Base-by-base conservation (phyloP, 1,284 basidiomycete species). In the Hemileia vastatrix region DNA sequence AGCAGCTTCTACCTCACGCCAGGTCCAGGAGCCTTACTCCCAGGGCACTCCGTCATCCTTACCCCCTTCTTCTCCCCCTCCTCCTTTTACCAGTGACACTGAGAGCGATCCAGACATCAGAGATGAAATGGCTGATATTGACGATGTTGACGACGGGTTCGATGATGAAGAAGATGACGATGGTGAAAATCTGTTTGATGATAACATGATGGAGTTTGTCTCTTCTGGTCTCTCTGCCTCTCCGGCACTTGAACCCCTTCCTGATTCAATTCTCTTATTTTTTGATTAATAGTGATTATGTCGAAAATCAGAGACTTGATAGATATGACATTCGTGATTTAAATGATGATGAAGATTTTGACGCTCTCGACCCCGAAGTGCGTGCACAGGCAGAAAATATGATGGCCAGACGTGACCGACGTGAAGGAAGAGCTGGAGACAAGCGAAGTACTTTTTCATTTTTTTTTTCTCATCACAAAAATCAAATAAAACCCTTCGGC, bases 161-260 rank as follows among this genome's bases (percentile, higher is more conserved):
- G 69, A 67, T 24, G 83, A 84, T 43, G 87, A 86, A 4, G 90
- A 83, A 19, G 75, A 75, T 32, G 78, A 79, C 19, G 89, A 92
- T 23, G 91, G 90, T 36, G 93, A 95, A 76, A 93, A 98, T 78
- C 83, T 98, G 24, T 97, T 94, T 77, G 89, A 83, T 49, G 86
- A 94, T 13, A 81, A 81, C 45, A 77, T 82, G 72, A 78, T 90
- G 67, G 84, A 83, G 90, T 93, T 71, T 73, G 85, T 81, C 43
- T 74, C 31, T 45, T 48, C 6, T 66, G 45, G 24, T 23, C 43
- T 55, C 24, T 47, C 36, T n/a, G 2, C 18, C 32, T 44, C n/a
- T 33, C 32, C 8, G 6, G 15, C 13, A 23, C 31, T n/a, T 5
- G 31, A 15, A 18, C 27, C 52, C 27, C n/a, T 52, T 40, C 32